phyloP scores from a whole-genome alignment of 305 asterid genomes.

The Andrographis paniculata region DNA sequence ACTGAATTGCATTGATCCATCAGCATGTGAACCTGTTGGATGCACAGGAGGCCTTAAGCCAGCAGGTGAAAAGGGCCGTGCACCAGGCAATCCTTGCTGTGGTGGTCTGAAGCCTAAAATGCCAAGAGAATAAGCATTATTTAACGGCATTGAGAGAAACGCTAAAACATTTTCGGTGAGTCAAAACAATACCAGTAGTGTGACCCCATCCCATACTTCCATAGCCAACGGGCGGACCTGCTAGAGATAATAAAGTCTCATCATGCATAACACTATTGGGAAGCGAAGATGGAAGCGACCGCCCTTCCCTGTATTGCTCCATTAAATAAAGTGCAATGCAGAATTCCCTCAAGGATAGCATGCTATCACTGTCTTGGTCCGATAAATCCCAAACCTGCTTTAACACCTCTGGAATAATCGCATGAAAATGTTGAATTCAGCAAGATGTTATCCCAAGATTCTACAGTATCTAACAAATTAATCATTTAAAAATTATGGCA shows the following conservation, averaged over 20 bases:
- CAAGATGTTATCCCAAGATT: constrained; percentile 17
- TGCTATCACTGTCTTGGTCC: constrained; percentile 84
- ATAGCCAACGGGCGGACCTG: constrained; percentile 71
- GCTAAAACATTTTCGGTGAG: constrained; percentile 13
- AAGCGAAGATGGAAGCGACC: constrained; percentile 54
- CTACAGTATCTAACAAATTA: no score
- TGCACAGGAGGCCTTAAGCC: constrained; percentile 66
- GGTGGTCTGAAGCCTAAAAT: constrained; percentile 67
- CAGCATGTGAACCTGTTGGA: constrained; percentile 42
- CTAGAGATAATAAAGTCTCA: constrained; percentile 59
- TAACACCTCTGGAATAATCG: constrained; percentile 60
- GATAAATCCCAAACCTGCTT: constrained; percentile 97
- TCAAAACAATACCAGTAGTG: constrained; percentile 49
- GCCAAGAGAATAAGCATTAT: constrained; percentile 16
- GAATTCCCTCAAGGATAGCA: constrained; percentile 90
- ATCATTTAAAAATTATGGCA: neutral
- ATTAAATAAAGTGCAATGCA: constrained; percentile 77
- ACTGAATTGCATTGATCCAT: constrained; percentile 53
- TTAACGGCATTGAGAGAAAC: constrained; percentile 10
- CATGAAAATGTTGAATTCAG: constrained; percentile 11
- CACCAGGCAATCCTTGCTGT: constrained; percentile 53
- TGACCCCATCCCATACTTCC: constrained; percentile 59
- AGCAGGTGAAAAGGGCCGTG: constrained; percentile 39
- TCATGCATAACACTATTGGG: constrained; percentile 78
- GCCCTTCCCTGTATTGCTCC: constrained; percentile 87